Base-by-base conservation (phyloP, 2,329 filamentous ascomycete species). In the Colletotrichum coccodes region DNA sequence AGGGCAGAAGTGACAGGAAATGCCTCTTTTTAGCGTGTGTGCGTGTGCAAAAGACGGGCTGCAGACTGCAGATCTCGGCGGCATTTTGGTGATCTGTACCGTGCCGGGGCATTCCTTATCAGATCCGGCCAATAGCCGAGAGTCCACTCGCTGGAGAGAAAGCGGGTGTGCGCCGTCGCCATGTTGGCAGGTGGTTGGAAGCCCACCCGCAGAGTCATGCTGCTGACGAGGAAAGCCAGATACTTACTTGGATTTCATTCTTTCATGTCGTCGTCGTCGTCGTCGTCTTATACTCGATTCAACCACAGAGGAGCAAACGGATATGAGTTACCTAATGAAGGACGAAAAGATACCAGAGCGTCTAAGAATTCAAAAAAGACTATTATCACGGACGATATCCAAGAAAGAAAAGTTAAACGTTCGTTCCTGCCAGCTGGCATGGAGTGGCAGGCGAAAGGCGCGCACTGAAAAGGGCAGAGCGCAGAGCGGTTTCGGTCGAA, bases 51-150 rank as follows among this genome's bases (percentile, higher is more conserved):
- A 32, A 58, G 38, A 38, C 38, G 53, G 60, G 18, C 36, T 54
- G 23, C n/a, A 34, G 28, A 34, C 12, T 58, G 40, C 40, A 38
- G 58, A 44, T 47, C 40, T 26, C 30, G 46, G 21, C 28, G 40
- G 53, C 36, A 56, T 32, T 34, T n/a, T 68, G 54, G 54, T 65
- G 61, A 68, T 65, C 60, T 40, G 46, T 42, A 49, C 11, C 61
- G 65, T 56, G 40, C 54, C 49, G 42, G 47, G 28, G 47, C 38
- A 46, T 65, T 65, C 47, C 65, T 68, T 68, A 68, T 68, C 65
- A 68, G 65, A 68, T 68, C 65, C 65, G 65, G 60, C 52, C 54
- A 68, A 60, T 68, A 65, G 16, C 65, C 61, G 54, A 56, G 34
- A 30, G 54, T 26, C 61, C 53, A 68, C 61, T 40, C 54, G 18